Base-by-base conservation (phyloP, 2,329 filamentous ascomycete genomes). In the Epichloe hybrida region DNA sequence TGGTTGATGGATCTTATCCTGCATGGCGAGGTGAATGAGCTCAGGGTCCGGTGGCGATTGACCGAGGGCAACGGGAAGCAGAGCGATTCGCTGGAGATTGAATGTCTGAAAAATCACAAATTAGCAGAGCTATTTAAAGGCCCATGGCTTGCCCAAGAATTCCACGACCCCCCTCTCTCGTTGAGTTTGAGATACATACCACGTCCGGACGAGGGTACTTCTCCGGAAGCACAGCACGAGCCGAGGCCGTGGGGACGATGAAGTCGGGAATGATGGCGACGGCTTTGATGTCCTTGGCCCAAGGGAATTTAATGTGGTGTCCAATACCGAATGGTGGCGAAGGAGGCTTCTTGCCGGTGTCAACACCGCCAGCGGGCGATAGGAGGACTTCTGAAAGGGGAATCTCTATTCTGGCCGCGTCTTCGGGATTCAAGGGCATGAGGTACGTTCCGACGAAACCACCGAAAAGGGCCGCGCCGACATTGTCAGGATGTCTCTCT, bases 361-460 rank as follows among this genome's bases (percentile, higher is more conserved):
- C 90, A 46, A 90, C 75, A 49, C 93, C 93, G 55, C 93, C 93
- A 7, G 90, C 89, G 0, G 90, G 90, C 45, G 87, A 80, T 1
- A 91, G 91, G 15, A 97, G 76, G 37, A 97, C 93, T 69, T 98
- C 93, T 57, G 86, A 90, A 35, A 96, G 79, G 4, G 93, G 93
- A 52, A 98, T 95, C 69, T 97, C 93, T 58, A 85, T 89, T 55
- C 93, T 80, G 54, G 88, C 88, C 54, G 89, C 84, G 62, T 97
- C 91, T 66, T 89, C 88, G 3, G 89, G 86, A 57, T 86, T 82
- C 57, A 97, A 76, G 53, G 95, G 91, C 70, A 94, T 95, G 54
- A 97, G 78, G 64, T 97, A 97, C 20, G 91, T 96, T 54, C 93
- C 93, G 27, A 98, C 89, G 59, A 98, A 97, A 35, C 93, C 93